Evolutionary conservation across 2,329 filamentous ascomycete genomes (phyloP).

Genomic region (Juglanconis oblonga): DNA sequence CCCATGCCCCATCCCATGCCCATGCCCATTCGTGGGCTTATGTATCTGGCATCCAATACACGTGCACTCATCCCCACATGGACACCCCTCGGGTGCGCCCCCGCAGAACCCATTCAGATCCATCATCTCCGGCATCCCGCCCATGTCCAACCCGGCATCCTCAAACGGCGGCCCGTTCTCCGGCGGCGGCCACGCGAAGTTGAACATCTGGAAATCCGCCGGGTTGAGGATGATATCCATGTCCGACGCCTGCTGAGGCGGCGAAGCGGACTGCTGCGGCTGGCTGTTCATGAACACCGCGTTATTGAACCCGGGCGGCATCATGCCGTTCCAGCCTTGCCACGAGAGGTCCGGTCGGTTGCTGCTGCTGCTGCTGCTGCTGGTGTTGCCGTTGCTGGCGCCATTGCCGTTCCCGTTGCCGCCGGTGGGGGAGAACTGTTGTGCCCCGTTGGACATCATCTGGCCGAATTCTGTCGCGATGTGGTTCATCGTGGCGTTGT

Average conservation of each 20-base stretch:
- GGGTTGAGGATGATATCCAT: slow-evolving; percentile 19
- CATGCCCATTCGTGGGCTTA: slow-evolving; percentile 25
- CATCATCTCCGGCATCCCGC: slow-evolving; percentile 26
- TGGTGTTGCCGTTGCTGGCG: too few species aligned
- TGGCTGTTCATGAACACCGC: background rate
- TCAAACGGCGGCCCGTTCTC: slow-evolving; percentile 2
- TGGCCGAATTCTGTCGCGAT: slow-evolving; percentile 18
- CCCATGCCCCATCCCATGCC: too few species aligned
- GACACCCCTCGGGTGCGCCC: slow-evolving; percentile 34
- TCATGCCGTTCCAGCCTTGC: slow-evolving; percentile 16
- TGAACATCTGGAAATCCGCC: slow-evolving; percentile 19
- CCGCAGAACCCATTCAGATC: slow-evolving; percentile 17
- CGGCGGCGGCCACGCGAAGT: slow-evolving; percentile 13
- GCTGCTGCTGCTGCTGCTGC: slow-evolving; percentile 12
- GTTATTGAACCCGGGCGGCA: slow-evolving; percentile 6
- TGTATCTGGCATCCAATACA: slow-evolving; percentile 58
- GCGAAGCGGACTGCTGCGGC: too few species aligned
- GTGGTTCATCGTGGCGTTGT: slow-evolving; percentile 54
- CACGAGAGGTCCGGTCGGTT: slow-evolving; percentile 13
- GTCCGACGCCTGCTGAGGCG: too few species aligned
- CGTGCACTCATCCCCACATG: slow-evolving; percentile 57
- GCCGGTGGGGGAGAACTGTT: background rate
- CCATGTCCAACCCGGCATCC: slow-evolving; percentile 56
- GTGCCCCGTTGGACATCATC: slow-evolving; percentile 31
- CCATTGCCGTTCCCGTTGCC: too few species aligned